phyloP scores from a whole-genome alignment of 2,329 filamentous ascomycete species.

The Fusarium coffeatum region DNA sequence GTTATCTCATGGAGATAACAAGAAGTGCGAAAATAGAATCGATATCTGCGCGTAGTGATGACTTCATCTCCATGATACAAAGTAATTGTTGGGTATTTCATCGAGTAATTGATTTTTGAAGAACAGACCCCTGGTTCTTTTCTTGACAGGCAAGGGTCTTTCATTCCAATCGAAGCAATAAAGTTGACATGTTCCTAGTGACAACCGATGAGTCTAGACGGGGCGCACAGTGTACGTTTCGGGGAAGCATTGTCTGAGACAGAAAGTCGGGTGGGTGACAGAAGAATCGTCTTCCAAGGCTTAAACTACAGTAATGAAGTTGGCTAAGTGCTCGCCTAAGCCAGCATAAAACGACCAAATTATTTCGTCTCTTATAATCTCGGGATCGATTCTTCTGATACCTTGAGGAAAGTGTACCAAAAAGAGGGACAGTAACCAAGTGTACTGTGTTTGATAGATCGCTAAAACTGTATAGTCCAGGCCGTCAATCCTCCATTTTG shows the following conservation, averaged over 20 bases:
- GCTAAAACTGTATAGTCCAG: conserved; percentile 13
- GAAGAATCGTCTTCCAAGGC: no score
- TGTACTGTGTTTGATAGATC: conserved; percentile 5
- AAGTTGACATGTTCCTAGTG: conserved; percentile 10
- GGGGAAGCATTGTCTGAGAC: background rate
- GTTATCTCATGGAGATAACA: background rate
- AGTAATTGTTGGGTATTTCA: background rate
- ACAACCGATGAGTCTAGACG: background rate
- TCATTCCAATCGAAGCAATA: conserved; percentile 7
- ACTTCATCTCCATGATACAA: background rate
- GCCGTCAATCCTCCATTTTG: background rate
- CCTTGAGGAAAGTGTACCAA: no score
- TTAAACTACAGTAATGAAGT: no score
- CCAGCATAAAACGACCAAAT: no score
- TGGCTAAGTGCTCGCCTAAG: no score
- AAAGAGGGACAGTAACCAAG: conserved; percentile 1
- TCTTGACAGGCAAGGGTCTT: background rate
- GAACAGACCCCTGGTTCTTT: background rate
- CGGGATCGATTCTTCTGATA: no score
- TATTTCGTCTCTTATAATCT: no score
- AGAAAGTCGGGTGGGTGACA: background rate
- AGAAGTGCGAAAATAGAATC: background rate
- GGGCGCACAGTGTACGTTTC: conserved; percentile 8
- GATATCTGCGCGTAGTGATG: background rate
- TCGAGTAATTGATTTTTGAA: background rate